These are phyloP conservation scores for Phytophthora crassamura DNA, from an alignment of 352 stramenopile species.

Conservation along the genomic window DNA sequence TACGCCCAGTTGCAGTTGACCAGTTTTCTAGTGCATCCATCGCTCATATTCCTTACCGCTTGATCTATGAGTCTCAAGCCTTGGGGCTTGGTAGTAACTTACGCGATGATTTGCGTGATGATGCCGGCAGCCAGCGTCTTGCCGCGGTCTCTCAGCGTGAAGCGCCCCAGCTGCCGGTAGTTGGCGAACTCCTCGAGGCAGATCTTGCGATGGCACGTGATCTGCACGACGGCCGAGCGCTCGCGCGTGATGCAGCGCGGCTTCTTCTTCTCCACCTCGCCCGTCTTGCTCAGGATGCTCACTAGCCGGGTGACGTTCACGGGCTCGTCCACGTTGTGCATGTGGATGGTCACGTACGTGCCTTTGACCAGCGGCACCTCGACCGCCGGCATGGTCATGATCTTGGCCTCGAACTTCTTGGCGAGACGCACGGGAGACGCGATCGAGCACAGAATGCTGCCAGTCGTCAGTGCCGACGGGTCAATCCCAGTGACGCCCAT, in stretches of 20 bases:
- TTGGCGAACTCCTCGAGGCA: conserved; percentile 84
- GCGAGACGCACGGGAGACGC: conserved; percentile 76
- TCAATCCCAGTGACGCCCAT: conserved; percentile 83
- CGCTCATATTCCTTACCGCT: conserved; percentile 25
- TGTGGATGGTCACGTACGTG: conserved; percentile 83
- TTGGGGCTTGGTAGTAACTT: conserved; percentile 8
- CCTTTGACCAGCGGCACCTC: conserved; percentile 89
- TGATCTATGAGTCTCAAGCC: not conserved
- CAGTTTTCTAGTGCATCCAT: conserved; percentile 3
- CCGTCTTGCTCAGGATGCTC: conserved; percentile 74
- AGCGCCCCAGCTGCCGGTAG: conserved; percentile 83
- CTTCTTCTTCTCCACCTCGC: conserved; percentile 83
- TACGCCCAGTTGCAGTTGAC: not conserved
- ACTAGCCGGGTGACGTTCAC: conserved; percentile 83
- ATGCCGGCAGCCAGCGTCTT: conserved; percentile 87
- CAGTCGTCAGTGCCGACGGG: conserved; percentile 70
- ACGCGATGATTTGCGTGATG: conserved; percentile 83
- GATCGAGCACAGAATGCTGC: conserved; percentile 88
- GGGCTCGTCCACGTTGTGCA: conserved; percentile 89
- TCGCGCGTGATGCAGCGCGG: conserved; percentile 89
- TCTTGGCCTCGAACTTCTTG: conserved; percentile 87
- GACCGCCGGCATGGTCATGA: conserved; percentile 89
- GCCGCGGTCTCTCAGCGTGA: conserved; percentile 84
- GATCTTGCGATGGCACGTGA: conserved; percentile 77
- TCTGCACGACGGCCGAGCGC: conserved; percentile 84